Percentiles rank a stretch among this genome's conserved stretches.
Evolutionary conservation across 768 basidiomycete species (phyloP).

Genomic region (Pisolithus orientalis): DNA sequence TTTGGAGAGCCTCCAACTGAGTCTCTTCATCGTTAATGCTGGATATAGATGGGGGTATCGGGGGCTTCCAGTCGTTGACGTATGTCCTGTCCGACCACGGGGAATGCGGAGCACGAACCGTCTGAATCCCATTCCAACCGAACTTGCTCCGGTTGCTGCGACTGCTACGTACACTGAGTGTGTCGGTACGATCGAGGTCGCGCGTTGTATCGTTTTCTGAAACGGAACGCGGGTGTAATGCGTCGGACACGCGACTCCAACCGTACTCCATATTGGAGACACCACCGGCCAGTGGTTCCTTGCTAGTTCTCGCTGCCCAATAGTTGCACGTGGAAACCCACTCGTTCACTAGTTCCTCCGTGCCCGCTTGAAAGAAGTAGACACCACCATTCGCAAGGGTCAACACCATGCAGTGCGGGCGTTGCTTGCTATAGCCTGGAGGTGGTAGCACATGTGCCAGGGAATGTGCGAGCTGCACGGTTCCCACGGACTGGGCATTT

Average conservation of each 20-base stretch:
- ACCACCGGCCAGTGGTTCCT: slow-evolving; percentile 91
- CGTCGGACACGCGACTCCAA: slow-evolving; percentile 77
- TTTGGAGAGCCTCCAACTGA: slow-evolving; percentile 84
- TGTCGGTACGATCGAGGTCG: slow-evolving; percentile 49
- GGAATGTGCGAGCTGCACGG: slow-evolving; percentile 79
- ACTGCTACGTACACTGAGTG: slow-evolving; percentile 67
- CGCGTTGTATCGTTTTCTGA: slow-evolving; percentile 54
- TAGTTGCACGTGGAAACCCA: slow-evolving; percentile 99
- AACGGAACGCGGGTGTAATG: slow-evolving; percentile 43
- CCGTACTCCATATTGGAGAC: slow-evolving; percentile 99
- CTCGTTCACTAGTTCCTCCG: slow-evolving; percentile 96
- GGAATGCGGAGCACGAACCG: slow-evolving; percentile 60
- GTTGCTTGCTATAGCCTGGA: slow-evolving; percentile 85
- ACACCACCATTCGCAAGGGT: slow-evolving; percentile 84
- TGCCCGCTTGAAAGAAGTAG: slow-evolving; percentile 99
- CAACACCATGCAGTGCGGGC: slow-evolving; percentile 93
- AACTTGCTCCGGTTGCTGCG: slow-evolving; percentile 72
- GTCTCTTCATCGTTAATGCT: slow-evolving; percentile 89
- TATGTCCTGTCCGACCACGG: slow-evolving; percentile 70
- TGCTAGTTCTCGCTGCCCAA: slow-evolving; percentile 94
- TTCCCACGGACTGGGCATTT: slow-evolving; percentile 82
- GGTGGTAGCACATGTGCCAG: slow-evolving; percentile 82
- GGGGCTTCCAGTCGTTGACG: slow-evolving; percentile 94
- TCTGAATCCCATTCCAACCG: slow-evolving; percentile 61
- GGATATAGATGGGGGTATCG: slow-evolving; percentile 74